phyloP scores from a whole-genome alignment of 441 rosid genomes.

The Populus tomentosa region DNA sequence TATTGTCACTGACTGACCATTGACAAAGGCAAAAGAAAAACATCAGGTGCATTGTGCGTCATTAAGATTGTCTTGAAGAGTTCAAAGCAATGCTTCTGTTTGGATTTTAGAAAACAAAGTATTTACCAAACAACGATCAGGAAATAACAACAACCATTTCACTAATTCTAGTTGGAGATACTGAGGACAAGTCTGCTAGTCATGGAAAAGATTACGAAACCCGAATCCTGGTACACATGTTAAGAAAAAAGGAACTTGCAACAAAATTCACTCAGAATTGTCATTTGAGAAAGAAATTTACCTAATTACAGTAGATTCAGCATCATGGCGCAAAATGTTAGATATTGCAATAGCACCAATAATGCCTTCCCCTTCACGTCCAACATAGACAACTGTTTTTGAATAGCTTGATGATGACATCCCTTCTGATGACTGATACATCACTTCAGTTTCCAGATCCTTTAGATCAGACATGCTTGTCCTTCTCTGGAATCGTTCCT shows the following conservation, averaged over 20 bases:
- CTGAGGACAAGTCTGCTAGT: not conserved
- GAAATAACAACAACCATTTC: not conserved
- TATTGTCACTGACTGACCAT: not conserved
- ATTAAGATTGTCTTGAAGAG: not conserved
- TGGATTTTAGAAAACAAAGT: not conserved
- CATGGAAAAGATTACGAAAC: not conserved
- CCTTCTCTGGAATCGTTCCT: constrained; percentile 55
- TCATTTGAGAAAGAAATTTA: constrained; percentile 20
- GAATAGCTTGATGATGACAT: constrained; percentile 52
- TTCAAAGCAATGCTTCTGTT: not conserved
- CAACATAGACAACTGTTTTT: constrained; percentile 77
- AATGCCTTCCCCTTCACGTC: constrained; percentile 82
- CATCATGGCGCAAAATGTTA: constrained; percentile 74
- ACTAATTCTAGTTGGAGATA: not conserved
- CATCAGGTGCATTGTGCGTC: not conserved
- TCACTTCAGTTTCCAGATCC: constrained; percentile 44
- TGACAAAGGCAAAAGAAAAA: not conserved
- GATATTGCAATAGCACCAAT: constrained; percentile 88
- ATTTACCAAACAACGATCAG: not conserved
- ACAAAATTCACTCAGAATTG: not conserved
- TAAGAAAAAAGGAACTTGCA: not conserved
- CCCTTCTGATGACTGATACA: constrained; percentile 33
- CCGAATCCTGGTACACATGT: not conserved
- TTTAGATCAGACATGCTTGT: constrained; percentile 37
- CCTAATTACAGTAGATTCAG: constrained; percentile 70